Conservation (phyloP, 2,329 filamentous ascomycete species). For the Tolypocladium tundrense region DNA sequence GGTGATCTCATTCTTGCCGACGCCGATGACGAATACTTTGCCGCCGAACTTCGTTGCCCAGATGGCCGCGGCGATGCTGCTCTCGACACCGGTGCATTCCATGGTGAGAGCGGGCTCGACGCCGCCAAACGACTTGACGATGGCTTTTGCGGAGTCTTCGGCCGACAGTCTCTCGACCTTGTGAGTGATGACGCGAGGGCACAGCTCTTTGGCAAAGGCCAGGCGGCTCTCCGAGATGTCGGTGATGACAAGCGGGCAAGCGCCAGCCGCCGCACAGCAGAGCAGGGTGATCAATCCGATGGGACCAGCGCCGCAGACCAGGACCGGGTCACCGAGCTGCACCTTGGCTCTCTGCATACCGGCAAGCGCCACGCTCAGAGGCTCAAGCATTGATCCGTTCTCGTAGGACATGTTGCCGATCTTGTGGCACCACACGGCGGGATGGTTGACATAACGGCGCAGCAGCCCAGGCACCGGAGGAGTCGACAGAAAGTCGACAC, state of each 20-base stretch:
- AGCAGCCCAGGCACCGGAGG: slow-evolving; percentile 81
- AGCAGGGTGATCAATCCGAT: slow-evolving; percentile 86
- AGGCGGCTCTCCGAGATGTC: slow-evolving; percentile 86
- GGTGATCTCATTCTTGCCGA: slow-evolving; percentile 90
- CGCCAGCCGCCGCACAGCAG: slow-evolving; percentile 76
- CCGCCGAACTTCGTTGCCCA: slow-evolving; percentile 90
- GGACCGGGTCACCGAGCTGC: slow-evolving; percentile 71
- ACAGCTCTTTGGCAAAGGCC: slow-evolving; percentile 73
- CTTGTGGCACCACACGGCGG: slow-evolving; percentile 91
- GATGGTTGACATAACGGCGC: slow-evolving; percentile 89
- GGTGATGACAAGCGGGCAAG: slow-evolving; percentile 84
- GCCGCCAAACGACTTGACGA: slow-evolving; percentile 58
- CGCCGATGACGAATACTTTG: slow-evolving; percentile 93
- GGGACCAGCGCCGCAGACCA: slow-evolving; percentile 87
- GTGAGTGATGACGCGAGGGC: slow-evolving; percentile 70
- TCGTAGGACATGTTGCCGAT: slow-evolving; percentile 88
- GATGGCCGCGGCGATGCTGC: slow-evolving; percentile 74
- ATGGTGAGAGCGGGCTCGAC: slow-evolving; percentile 73
- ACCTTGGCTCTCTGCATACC: slow-evolving; percentile 77
- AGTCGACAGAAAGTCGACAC: slow-evolving; percentile 78
- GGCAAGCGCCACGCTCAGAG: slow-evolving; percentile 78
- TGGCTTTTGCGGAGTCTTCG: slow-evolving; percentile 63
- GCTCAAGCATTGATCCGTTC: slow-evolving; percentile 83
- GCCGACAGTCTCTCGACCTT: slow-evolving; percentile 58
- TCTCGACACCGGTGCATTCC: slow-evolving; percentile 93